A percentile compares a stretch with the other conserved stretches of the same genome.
Conservation (phyloP, 805 yeast species). For the Ogataea angusta region DNA sequence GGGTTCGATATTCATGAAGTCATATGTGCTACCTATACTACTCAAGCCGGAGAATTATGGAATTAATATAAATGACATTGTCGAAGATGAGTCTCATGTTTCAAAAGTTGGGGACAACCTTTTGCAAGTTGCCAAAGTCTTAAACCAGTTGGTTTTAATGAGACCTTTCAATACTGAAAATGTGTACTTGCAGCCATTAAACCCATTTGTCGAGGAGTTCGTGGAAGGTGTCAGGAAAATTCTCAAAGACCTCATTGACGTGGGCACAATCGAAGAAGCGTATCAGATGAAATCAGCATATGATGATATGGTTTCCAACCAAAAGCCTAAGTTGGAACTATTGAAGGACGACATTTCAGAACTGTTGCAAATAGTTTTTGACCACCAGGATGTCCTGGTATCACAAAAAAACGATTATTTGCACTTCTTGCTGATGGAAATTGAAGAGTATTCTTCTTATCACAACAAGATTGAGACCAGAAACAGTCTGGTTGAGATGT, state of each 20-base stretch:
- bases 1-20: slow-evolving; percentile 60
- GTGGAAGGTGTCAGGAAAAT: slow-evolving; percentile 44
- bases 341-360: slow-evolving; percentile 43
- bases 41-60: slow-evolving; percentile 58
- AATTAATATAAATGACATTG: slow-evolving; percentile 29
- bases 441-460: slow-evolving; percentile 17
- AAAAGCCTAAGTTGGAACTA: slow-evolving; percentile 44
- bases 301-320: slow-evolving; percentile 58
- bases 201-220: slow-evolving; percentile 60
- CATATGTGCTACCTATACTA: slow-evolving; percentile 47
- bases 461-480: slow-evolving; percentile 19
- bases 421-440: slow-evolving; percentile 23
- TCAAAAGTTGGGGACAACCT: slow-evolving; percentile 46
- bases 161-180: slow-evolving; percentile 59
- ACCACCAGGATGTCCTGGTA: slow-evolving; percentile 41
- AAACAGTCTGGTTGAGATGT: slow-evolving; percentile 18
- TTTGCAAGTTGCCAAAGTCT: slow-evolving; percentile 50
- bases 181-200: slow-evolving; percentile 73
- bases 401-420: slow-evolving; percentile 48
- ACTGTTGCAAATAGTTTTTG: slow-evolving; percentile 40
- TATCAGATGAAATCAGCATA: slow-evolving; percentile 57
- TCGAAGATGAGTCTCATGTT: slow-evolving; percentile 25
- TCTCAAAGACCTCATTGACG: slow-evolving; percentile 47
- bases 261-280: slow-evolving; percentile 54
- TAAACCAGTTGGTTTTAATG: slow-evolving; percentile 67